These are phyloP conservation scores for Acacia melanoxylon DNA, from an alignment of 306 rosid genomes.

Conservation along the genomic window DNA sequence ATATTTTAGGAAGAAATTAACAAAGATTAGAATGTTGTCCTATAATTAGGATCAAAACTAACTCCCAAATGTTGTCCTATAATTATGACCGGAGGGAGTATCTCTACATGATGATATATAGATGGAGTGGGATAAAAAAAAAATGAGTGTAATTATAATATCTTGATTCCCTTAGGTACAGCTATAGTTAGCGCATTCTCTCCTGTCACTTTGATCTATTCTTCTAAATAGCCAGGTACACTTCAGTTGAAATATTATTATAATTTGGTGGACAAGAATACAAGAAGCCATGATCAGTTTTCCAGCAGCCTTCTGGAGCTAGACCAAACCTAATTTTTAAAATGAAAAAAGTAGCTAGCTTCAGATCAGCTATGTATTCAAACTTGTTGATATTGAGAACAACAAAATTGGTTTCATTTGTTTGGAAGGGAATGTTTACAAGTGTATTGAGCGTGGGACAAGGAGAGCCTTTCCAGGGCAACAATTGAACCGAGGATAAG, in stretches of 20 bases:
- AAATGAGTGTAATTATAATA: too few species aligned
- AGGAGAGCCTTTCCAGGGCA: constrained; percentile 17
- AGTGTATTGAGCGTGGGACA: not conserved
- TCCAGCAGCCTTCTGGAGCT: not conserved
- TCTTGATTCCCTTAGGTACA: too few species aligned
- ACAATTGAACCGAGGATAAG: not conserved
- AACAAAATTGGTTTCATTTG: not conserved
- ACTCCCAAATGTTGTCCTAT: too few species aligned
- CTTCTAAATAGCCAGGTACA: not conserved
- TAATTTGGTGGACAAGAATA: not conserved
- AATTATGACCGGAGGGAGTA: too few species aligned
- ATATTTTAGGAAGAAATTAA: too few species aligned
- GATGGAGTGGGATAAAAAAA: too few species aligned
- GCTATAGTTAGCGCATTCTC: not conserved
- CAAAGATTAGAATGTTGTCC: too few species aligned
- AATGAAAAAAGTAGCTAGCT: not conserved
- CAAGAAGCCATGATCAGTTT: not conserved
- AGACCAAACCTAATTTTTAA: not conserved
- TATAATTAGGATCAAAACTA: too few species aligned
- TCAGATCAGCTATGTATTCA: not conserved
- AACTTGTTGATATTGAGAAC: not conserved
- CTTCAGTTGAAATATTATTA: not conserved
- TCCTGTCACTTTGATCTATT: not conserved
- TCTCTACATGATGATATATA: too few species aligned
- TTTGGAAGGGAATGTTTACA: not conserved